phyloP scores from a whole-genome alignment of 73 alveolate species.

The Paramecium pentaurelia region DNA sequence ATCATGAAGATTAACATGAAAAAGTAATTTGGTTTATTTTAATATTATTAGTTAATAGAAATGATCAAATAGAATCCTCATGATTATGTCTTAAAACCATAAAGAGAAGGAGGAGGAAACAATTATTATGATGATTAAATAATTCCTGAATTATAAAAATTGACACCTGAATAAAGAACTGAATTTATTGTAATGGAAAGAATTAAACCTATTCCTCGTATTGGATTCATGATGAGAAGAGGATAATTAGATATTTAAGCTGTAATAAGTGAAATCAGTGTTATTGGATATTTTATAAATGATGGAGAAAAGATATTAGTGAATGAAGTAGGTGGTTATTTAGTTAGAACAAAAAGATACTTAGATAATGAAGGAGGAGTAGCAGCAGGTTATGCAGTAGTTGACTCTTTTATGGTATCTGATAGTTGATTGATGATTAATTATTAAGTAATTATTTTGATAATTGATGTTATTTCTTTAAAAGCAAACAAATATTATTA shows the following conservation, averaged over 20 bases:
- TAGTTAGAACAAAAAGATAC: conserved; percentile 56
- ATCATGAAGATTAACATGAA: conserved; percentile 19
- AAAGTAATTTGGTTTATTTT: not conserved
- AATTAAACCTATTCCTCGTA: conserved; percentile 33
- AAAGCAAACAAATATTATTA: not conserved
- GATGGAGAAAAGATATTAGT: not conserved
- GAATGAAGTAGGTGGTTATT: conserved; percentile 55
- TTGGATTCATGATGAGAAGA: conserved; percentile 42
- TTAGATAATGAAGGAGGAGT: conserved; percentile 63
- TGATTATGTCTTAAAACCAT: conserved; percentile 51
- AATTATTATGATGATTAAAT: conserved; percentile 44
- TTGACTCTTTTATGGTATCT: conserved; percentile 42
- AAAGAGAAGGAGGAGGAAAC: conserved; percentile 62
- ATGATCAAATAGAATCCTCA: conserved; percentile 42
- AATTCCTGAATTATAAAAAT: not conserved
- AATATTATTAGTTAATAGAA: not conserved
- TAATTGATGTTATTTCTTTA: not conserved
- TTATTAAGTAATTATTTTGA: not conserved
- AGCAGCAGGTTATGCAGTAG: conserved; percentile 57
- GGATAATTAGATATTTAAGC: conserved; percentile 46
- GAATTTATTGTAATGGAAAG: conserved; percentile 52
- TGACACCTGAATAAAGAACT: conserved; percentile 27
- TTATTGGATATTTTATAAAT: conserved; percentile 30
- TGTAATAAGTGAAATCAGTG: conserved; percentile 49
- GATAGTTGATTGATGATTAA: not conserved